Percentiles rank a stretch among this genome's conserved stretches.
phyloP scores from a whole-genome alignment of 2,329 filamentous ascomycete genomes.

The Epichloe uncinata region DNA sequence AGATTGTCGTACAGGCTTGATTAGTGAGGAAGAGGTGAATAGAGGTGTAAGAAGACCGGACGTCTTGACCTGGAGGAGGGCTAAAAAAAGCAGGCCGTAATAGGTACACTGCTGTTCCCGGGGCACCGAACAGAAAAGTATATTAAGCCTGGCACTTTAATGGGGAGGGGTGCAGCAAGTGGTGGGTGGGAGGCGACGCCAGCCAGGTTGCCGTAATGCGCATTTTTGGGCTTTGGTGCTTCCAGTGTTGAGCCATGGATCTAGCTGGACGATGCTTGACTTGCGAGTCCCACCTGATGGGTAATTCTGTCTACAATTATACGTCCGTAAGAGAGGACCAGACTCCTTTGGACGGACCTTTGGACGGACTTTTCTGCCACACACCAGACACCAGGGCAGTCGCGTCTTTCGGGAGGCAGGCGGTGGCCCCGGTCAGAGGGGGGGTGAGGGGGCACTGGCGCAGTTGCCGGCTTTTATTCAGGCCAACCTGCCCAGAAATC shows the following conservation, averaged over 20 bases:
- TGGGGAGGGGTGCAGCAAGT: not conserved
- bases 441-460: too few relatives aligned
- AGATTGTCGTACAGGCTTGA: conserved; percentile 3
- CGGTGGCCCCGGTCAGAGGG: not conserved
- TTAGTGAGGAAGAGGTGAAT: conserved; percentile 1
- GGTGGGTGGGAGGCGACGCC: not conserved
- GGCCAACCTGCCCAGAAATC: too few relatives aligned
- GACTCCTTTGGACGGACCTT: too few relatives aligned
- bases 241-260: too few relatives aligned
- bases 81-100: conserved; percentile 3
- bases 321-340: too few relatives aligned
- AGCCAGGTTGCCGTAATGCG: not conserved
- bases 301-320: too few relatives aligned
- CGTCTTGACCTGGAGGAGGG: conserved; percentile 4
- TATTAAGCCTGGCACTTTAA: conserved; percentile 1
- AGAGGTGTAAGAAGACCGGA: conserved; percentile 4
- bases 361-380: not conserved
- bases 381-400: not conserved
- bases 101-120: conserved; percentile 5
- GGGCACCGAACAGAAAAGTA: conserved; percentile 6
- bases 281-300: too few relatives aligned
- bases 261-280: too few relatives aligned
- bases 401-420: not conserved
- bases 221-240: too few relatives aligned
- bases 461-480: too few relatives aligned